Conservation (phyloP, 768 basidiomycete genomes). For the Lactarius sp. region DNA sequence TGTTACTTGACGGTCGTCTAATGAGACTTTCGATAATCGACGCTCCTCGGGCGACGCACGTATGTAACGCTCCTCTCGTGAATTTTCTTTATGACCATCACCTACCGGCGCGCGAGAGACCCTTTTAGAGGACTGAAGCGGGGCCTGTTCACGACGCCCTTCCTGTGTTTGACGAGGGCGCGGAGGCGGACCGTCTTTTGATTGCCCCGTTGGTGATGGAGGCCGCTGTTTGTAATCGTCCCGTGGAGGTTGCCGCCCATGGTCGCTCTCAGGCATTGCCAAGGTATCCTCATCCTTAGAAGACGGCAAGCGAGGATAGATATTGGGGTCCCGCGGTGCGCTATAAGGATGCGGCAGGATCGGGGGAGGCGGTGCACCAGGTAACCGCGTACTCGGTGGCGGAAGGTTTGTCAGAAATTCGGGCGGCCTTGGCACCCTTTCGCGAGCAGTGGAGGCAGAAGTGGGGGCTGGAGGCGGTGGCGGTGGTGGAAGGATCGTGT, state of each 20-base stretch:
- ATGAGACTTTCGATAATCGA: neutral
- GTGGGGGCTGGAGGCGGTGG: neutral
- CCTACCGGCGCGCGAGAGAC: neutral
- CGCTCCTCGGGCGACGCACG: neutral
- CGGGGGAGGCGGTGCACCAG: slow-evolving; percentile 20
- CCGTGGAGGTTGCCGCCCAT: neutral
- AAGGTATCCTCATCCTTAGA: slow-evolving; percentile 2
- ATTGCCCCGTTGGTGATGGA: neutral
- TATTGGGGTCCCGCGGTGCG: neutral
- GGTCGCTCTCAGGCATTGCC: slow-evolving; percentile 1
- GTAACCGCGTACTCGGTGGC: slow-evolving; percentile 17
- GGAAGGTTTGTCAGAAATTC: slow-evolving; percentile 17
- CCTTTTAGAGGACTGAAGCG: neutral
- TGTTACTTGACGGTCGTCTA: slow-evolving; percentile 1
- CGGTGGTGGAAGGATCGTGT: neutral
- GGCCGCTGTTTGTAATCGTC: neutral
- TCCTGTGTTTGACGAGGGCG: neutral
- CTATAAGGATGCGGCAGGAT: neutral
- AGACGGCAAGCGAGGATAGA: neutral
- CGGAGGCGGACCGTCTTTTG: neutral
- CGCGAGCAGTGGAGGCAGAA: neutral
- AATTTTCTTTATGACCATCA: slow-evolving; percentile 8
- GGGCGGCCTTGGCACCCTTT: slow-evolving; percentile 14
- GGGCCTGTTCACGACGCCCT: neutral
- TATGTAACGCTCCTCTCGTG: neutral